Evolutionary conservation across 1,284 basidiomycete species (phyloP).

Genomic region (Cryptococcus sp.): DNA sequence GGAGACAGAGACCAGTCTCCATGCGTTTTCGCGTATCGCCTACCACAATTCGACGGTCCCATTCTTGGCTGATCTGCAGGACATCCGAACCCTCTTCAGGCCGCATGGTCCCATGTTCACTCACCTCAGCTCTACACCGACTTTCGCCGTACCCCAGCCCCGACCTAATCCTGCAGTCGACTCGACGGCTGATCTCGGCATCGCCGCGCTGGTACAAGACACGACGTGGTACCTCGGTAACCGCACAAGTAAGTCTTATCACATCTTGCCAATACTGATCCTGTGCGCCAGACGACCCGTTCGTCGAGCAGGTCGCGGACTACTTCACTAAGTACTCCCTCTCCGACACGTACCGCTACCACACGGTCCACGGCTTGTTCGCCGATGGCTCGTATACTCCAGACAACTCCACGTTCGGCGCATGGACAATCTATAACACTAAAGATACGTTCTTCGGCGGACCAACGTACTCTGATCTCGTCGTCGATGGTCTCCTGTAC

Average conservation of each 20-base stretch:
- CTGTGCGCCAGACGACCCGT: background rate
- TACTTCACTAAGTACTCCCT: conserved; percentile 42
- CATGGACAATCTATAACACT: conserved; percentile 44
- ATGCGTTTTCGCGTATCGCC: conserved; percentile 30
- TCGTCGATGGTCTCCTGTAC: conserved; percentile 41
- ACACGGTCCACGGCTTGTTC: conserved; percentile 38
- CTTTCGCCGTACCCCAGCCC: conserved; percentile 29
- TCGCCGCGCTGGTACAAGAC: conserved; percentile 36
- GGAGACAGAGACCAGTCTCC: conserved; percentile 35
- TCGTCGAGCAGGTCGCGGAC: conserved; percentile 20
- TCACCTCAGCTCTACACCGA: conserved; percentile 29
- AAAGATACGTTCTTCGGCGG: conserved; percentile 41
- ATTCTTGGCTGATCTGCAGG: conserved; percentile 5
- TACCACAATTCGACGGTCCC: conserved; percentile 22
- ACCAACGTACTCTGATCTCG: conserved; percentile 34
- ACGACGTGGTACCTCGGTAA: conserved; percentile 42
- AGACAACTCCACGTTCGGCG: conserved; percentile 31
- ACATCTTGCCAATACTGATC: conserved; percentile 8
- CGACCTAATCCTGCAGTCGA: conserved; percentile 26
- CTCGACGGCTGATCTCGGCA: conserved; percentile 5
- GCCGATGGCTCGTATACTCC: conserved; percentile 35
- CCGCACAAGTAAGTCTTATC: conserved; percentile 14
- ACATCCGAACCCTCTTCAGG: conserved; percentile 27
- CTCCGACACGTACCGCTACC: conserved; percentile 5
- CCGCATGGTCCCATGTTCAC: conserved; percentile 23